Evolutionary conservation across 108 stramenopile species (phyloP), one percentile per base, ranked within the genome.

Genomic region (Fragilaria crotonensis): DNA sequence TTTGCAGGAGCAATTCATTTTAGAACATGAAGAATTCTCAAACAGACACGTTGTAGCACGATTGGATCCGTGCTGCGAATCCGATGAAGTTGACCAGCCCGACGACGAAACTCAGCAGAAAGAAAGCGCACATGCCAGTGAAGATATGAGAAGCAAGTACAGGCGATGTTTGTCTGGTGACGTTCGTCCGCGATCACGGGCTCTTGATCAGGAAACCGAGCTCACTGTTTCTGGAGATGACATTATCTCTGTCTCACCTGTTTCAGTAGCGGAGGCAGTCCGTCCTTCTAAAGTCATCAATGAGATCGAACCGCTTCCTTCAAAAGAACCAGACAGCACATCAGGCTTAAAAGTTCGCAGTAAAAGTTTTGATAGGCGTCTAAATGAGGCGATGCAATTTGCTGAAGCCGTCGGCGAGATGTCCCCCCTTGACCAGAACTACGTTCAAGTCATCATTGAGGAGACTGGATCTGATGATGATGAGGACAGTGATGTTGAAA

Each of bases 361-460:
- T 2, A 59, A 67, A n/a, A 75, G 72, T 31, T 66, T 67, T 30
- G 75, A 80, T 67, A 54, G 87, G 25, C 61, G 71, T 0, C 67
- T 67, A 33, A 53, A 53, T 32, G 87, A 88, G 72, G 79, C 83
- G 1, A 80, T 68, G 1, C 84, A 86, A 63, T 90, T 84, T 70
- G 80, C 84, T 7, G 70, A 81, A 58, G 84, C 84, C 25, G 80
- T 90, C 2, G 88, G 88, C 26, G 88, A 90, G 66, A 45, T 47
- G 26, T 71, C 72, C 18, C 64, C 63, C 27, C 59, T 57, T 3
- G 26, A 68, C 28, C 57, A 66, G 23, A 45, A 28, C 17, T 54
- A 67, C 3, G 32, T 82, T 0, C 70, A 82, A 26, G 60, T 67
- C 32, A 88, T 88, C 55, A 71, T 88, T 53, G 85, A 86, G 30